Evolutionary conservation across 352 stramenopile genomes (phyloP), one percentile per base, ranked within the genome.

Genomic region (Peronospora tabacina): DNA sequence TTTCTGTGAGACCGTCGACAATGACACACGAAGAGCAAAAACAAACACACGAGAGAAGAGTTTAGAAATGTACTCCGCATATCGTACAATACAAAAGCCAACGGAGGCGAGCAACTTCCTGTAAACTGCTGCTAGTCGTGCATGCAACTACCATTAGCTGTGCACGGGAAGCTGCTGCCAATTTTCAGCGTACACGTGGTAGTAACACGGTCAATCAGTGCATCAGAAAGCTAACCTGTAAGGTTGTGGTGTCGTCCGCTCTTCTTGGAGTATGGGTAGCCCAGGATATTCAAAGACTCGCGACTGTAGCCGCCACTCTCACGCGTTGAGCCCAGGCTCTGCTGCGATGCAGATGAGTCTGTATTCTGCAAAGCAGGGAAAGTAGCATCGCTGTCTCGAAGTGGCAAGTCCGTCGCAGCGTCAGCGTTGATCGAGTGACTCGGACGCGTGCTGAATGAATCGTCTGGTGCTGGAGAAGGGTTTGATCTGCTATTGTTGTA

Each of bases 211-310:
- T 39, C 13, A 61, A 34, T 45, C 33, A 59, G 38, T 47, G 32
- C 30, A 44, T 47, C 52, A 50, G 28, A 49, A 44, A 33, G 52
- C 68, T 70, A 63, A 70, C 61, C 61, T 70, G 57, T 63, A 41
- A 44, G 55, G 72, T 75, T 82, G 68, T 61, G 59, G 60, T 78
- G 66, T 51, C 77, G 71, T 54, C 55, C 58, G 59, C 69, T 86
- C 54, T 86, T 85, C 67, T 85, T 87, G 34, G 75, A 75, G 58
- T 88, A 85, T 40, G 79, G 79, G 59, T 92, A 92, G 51, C 73
- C 78, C 51, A 92, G 73, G 59, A 92, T 78, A 62, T 66, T 87
- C 50, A 88, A 60, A 24, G 80, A 90, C 22, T 88, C 77, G 35
- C 72, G 68, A 50, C 74, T 86, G 62, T 90, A 89, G 38, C 81